Percentiles rank a stretch among this genome's conserved stretches.
These are phyloP conservation scores for Entoloma clypeatum DNA, from an alignment of 1,284 basidiomycete species.

Conservation along the genomic window DNA sequence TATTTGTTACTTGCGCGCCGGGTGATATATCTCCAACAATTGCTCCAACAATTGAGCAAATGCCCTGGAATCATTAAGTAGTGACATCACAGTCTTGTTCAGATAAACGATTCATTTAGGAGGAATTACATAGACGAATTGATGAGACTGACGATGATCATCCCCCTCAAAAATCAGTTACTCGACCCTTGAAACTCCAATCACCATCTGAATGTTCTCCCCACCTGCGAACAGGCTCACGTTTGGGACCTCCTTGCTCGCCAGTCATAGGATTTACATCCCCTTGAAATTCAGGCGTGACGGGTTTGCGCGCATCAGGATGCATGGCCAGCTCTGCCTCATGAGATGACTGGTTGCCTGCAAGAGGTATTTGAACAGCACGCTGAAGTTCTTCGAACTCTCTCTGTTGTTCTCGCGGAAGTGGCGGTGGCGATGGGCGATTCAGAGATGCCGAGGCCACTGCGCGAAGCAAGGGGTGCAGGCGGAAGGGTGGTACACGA, in stretches of 20 bases:
- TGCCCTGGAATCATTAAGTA: not conserved
- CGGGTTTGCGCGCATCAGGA: conserved; percentile 61
- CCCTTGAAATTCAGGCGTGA: conserved; percentile 65
- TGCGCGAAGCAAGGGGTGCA: not conserved
- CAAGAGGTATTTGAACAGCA: conserved; percentile 47
- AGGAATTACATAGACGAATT: no score
- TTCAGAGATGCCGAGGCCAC: conserved; percentile 33
- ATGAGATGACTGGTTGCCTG: conserved; percentile 20
- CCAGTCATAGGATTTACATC: conserved; percentile 73
- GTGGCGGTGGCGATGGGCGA: conserved; percentile 63
- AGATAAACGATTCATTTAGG: no score
- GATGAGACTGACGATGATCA: no score
- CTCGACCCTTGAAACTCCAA: conserved; percentile 81
- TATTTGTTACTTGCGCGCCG: not conserved
- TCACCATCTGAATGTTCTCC: conserved; percentile 55
- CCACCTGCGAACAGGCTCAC: conserved; percentile 67
- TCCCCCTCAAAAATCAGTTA: conserved; percentile 68
- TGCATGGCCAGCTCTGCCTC: conserved; percentile 47
- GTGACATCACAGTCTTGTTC: no score
- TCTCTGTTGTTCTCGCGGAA: conserved; percentile 66
- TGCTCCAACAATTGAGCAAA: not conserved
- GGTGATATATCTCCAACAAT: not conserved
- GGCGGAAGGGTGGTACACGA: no score
- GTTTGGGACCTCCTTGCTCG: conserved; percentile 73
- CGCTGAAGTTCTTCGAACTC: conserved; percentile 76